phyloP scores from a whole-genome alignment of 2,329 filamentous ascomycete genomes.

The Sporothrix humicola region DNA sequence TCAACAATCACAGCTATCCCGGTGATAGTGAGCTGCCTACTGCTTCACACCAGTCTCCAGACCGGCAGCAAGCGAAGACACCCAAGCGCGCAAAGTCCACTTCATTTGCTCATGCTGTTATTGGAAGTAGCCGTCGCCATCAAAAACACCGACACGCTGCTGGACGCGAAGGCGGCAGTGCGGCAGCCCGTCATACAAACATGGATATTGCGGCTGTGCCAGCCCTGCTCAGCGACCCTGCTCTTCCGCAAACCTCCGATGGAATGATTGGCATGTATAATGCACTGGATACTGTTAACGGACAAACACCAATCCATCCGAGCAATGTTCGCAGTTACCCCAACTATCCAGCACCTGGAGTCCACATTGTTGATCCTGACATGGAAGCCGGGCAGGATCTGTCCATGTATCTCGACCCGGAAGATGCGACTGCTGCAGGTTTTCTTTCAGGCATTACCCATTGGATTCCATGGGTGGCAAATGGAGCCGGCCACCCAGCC shows the following conservation, averaged over 20 bases:
- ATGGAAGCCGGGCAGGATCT: background rate
- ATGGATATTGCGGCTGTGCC: constrained; percentile 48
- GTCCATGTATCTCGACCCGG: constrained; percentile 31
- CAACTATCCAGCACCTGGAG: background rate
- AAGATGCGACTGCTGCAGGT: background rate
- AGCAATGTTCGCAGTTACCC: background rate
- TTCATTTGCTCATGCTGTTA: constrained; percentile 54
- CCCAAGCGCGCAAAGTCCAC: constrained; percentile 47
- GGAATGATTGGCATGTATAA: constrained; percentile 56
- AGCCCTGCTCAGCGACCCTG: constrained; percentile 60
- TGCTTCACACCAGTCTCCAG: background rate
- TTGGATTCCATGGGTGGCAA: constrained; percentile 54
- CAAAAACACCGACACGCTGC: background rate
- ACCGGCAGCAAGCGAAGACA: constrained; percentile 35
- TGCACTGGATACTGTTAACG: constrained; percentile 33
- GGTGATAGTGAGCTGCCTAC: background rate
- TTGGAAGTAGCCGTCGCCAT: constrained; percentile 51
- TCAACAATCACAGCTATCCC: background rate
- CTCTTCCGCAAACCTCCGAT: constrained; percentile 62
- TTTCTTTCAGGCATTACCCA: constrained; percentile 50
- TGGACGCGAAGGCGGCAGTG: background rate
- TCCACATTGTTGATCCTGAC: constrained; percentile 5
- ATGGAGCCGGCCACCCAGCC: constrained; percentile 41
- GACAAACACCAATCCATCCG: background rate
- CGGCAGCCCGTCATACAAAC: constrained; percentile 39